These are phyloP conservation scores for Backusella circina DNA, from an alignment of 192 early-diverging fungal genomes.

Conservation along the genomic window DNA sequence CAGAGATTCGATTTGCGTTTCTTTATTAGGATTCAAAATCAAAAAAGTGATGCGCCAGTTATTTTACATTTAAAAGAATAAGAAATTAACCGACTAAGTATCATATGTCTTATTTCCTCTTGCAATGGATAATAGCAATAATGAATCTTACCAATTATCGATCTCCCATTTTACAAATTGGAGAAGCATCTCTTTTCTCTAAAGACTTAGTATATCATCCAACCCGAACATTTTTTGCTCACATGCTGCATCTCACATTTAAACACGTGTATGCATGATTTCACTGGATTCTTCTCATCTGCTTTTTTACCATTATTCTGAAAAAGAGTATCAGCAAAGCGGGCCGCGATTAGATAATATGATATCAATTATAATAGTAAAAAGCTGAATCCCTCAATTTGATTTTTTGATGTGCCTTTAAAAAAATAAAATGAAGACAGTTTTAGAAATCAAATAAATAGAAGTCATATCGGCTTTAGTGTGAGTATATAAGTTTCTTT, in stretches of 20 bases:
- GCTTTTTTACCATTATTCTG: neutral
- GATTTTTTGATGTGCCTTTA: neutral
- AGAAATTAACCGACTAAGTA: neutral
- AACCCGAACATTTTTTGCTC: neutral
- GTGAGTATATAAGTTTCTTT: neutral
- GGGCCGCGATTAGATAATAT: neutral
- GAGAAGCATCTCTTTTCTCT: neutral
- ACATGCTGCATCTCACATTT: neutral
- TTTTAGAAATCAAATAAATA: neutral
- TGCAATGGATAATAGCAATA: neutral
- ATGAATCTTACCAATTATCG: neutral
- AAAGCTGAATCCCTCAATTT: neutral
- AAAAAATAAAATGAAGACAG: neutral
- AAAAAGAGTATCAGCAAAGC: neutral
- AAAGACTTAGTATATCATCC: neutral
- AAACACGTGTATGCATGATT: slow-evolving; percentile 1
- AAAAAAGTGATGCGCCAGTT: neutral
- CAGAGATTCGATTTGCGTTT: neutral
- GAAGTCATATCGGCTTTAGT: neutral
- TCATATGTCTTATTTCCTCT: neutral
- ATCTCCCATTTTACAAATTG: neutral
- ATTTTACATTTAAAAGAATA: neutral
- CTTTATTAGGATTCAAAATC: neutral
- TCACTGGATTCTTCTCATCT: neutral
- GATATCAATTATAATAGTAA: neutral